A percentile compares a stretch with the other conserved stretches of the same genome.
phyloP scores from a whole-genome alignment of 78 protist species.

The Mantamonas sphyraenae region DNA sequence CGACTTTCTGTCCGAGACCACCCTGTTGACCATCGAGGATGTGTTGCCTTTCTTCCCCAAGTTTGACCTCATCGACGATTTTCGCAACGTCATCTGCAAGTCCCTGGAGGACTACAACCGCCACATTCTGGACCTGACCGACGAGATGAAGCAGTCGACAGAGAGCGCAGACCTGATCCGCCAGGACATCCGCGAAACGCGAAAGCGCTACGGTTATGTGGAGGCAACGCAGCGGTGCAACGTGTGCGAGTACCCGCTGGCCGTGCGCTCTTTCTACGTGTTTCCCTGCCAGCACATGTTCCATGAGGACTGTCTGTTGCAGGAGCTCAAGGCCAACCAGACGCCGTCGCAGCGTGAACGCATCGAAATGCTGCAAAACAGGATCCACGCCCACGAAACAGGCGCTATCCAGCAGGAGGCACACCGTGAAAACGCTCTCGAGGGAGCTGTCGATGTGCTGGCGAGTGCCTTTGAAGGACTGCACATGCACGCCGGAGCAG shows the following conservation, averaged over 20 bases:
- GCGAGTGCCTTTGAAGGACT: too few relatives aligned
- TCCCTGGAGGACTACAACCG: conserved; percentile 74
- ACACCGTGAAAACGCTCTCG: too few relatives aligned
- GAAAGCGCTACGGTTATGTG: conserved; percentile 60
- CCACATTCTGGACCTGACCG: conserved; percentile 61
- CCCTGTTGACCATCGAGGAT: conserved; percentile 80
- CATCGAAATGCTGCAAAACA: too few relatives aligned
- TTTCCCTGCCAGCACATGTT: conserved; percentile 85
- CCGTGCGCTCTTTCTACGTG: conserved; percentile 58
- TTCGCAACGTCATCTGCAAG: conserved; percentile 71
- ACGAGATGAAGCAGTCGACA: conserved; percentile 80
- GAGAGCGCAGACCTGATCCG: conserved; percentile 68
- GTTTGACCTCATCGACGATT: conserved; percentile 76
- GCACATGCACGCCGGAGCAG: too few relatives aligned
- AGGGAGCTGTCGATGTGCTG: too few relatives aligned
- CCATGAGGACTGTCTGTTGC: conserved; percentile 72
- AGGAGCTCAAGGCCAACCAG: too few relatives aligned
- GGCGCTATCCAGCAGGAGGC: too few relatives aligned
- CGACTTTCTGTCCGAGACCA: conserved; percentile 58
- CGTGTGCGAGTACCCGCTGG: conserved; percentile 49
- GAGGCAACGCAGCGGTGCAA: conserved; percentile 52
- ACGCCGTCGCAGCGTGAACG: too few relatives aligned
- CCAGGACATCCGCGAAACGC: conserved; percentile 65
- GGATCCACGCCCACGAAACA: too few relatives aligned
- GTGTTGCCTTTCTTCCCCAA: conserved; percentile 91